Percentiles rank a stretch among this genome's conserved stretches.
phyloP scores from a whole-genome alignment of 75 land plant species.

The Chamaecyparis obtusa region DNA sequence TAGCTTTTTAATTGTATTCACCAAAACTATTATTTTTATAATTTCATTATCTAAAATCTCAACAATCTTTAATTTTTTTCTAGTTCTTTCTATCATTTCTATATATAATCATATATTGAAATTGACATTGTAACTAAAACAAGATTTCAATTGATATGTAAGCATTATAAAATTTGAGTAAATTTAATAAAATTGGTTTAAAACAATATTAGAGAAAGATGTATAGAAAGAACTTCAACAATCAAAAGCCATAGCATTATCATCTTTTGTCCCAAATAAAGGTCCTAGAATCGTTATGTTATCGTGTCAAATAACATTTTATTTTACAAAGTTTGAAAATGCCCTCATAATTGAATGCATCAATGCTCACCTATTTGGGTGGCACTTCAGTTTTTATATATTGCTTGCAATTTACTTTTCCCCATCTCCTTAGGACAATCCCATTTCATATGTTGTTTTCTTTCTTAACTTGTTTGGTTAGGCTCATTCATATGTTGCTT shows the following conservation, averaged over 20 bases:
- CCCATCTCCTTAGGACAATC: neutral
- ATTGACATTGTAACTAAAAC: too few relatives aligned
- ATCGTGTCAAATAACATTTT: neutral
- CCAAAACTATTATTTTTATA: too few relatives aligned
- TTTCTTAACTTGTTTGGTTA: too few relatives aligned
- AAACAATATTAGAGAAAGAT: neutral
- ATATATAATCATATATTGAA: too few relatives aligned
- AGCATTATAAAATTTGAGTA: neutral
- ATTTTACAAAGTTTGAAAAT: neutral
- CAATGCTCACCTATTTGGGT: neutral
- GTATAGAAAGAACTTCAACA: neutral
- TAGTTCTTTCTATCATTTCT: neutral
- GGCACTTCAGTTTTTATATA: neutral
- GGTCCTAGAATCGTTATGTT: neutral
- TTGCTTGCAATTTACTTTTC: constrained; percentile 6
- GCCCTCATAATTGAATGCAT: neutral
- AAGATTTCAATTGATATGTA: too few relatives aligned
- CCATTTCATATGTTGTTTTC: neutral
- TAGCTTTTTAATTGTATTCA: too few relatives aligned
- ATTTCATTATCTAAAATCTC: neutral
- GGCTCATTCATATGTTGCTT: too few relatives aligned
- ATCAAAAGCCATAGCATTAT: neutral
- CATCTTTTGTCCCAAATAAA: neutral
- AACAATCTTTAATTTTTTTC: neutral
- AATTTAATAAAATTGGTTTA: neutral